Conservation (phyloP, 2,329 filamentous ascomycete species). For the Byssochlamys sp. region DNA sequence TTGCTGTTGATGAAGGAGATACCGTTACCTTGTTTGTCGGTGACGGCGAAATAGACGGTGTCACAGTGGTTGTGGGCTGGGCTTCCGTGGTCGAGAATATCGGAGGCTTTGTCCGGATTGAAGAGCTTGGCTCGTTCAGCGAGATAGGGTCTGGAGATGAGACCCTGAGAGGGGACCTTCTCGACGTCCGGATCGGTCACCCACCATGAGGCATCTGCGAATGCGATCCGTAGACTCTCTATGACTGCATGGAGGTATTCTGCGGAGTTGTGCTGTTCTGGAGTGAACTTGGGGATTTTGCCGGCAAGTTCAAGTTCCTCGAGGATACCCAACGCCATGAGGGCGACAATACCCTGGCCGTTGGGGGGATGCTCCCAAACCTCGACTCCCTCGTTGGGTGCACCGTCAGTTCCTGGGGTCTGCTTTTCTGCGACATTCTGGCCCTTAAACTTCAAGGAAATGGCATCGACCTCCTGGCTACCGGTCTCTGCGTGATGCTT, state of each 20-base stretch:
- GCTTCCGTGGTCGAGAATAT: constrained; percentile 59
- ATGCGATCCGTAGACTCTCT: constrained; percentile 78
- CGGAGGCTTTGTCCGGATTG: constrained; percentile 42
- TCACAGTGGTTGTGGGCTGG: constrained; percentile 79
- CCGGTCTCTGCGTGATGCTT: constrained; percentile 63
- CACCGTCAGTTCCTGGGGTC: constrained; percentile 34
- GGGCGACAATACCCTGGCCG: constrained; percentile 85
- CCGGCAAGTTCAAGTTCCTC: constrained; percentile 70
- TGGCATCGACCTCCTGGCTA: constrained; percentile 72
- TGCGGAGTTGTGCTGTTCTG: constrained; percentile 69
- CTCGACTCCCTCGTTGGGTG: constrained; percentile 49
- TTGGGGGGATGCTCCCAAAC: constrained; percentile 97
- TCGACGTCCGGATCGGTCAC: constrained; percentile 70
- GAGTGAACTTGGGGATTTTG: constrained; percentile 61
- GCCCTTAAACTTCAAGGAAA: constrained; percentile 68
- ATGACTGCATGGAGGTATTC: constrained; percentile 78
- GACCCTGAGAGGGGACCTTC: constrained; percentile 57
- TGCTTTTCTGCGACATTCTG: constrained; percentile 48
- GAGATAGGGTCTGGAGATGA: constrained; percentile 68
- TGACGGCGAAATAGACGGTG: constrained; percentile 85
- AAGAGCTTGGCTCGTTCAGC: constrained; percentile 59
- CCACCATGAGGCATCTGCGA: constrained; percentile 84
- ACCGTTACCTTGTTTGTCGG: constrained; percentile 74
- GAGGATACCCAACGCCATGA: constrained; percentile 88
- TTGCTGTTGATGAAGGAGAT: constrained; percentile 96